Evolutionary conservation across 257 asterid genomes (phyloP).

Genomic region (Gardenia jasminoides): DNA sequence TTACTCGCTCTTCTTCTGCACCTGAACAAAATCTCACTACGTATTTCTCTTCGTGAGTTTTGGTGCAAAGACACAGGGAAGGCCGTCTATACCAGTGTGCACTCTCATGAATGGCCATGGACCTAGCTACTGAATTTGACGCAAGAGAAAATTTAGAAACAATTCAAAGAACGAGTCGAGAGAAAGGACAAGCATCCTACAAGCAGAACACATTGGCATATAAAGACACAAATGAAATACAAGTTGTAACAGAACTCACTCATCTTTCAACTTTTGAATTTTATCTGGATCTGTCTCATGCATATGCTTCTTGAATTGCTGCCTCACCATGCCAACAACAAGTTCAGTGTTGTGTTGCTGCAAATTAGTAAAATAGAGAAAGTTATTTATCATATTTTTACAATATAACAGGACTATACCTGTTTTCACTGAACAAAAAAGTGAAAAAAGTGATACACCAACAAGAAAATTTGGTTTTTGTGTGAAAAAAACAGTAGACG

Average conservation of each 20-base stretch:
- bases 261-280: slow-evolving; percentile 82
- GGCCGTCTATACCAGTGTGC: background rate
- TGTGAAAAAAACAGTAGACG: background rate
- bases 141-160: background rate
- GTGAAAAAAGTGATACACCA: background rate
- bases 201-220: background rate
- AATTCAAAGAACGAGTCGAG: background rate
- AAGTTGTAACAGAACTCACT: slow-evolving; percentile 44
- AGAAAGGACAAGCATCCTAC: background rate
- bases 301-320: slow-evolving; percentile 79
- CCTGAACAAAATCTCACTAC: background rate
- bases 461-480: background rate
- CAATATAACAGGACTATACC: background rate
- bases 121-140: background rate
- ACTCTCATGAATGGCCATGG: background rate
- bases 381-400: background rate
- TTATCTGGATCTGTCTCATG: slow-evolving; percentile 89
- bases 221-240: background rate
- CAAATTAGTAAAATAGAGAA: slow-evolving; percentile 14
- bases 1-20: background rate
- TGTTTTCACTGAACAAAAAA: background rate
- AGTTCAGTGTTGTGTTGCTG: slow-evolving; percentile 85
- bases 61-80: no score
- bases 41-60: background rate
- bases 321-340: slow-evolving; percentile 69